A percentile compares a stretch with the other conserved stretches of the same genome.
Conservation (phyloP, 2,329 filamentous ascomycete species). For the Pyricularia grisea region DNA sequence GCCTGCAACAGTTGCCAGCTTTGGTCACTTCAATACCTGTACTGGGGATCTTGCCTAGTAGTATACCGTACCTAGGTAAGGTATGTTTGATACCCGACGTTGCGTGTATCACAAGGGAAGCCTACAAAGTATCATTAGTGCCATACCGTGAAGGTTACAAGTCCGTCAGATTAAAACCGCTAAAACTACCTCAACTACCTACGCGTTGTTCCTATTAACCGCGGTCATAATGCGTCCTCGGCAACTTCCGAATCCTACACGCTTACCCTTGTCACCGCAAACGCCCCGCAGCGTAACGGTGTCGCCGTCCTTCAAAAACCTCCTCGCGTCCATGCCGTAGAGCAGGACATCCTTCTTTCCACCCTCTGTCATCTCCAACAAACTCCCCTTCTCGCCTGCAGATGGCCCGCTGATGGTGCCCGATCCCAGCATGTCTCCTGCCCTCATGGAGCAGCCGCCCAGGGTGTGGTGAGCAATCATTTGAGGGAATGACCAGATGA, state of each 20-base stretch:
- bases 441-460: slow-evolving; percentile 54
- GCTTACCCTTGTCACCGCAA: slow-evolving; percentile 22
- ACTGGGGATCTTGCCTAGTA: too few species aligned
- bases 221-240: slow-evolving; percentile 20
- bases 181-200: neutral
- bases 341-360: slow-evolving; percentile 33
- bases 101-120: too few species aligned
- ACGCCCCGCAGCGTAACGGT: slow-evolving; percentile 28
- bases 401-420: slow-evolving; percentile 57
- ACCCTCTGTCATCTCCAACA: slow-evolving; percentile 35
- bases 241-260: slow-evolving; percentile 36
- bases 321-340: slow-evolving; percentile 27
- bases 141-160: neutral
- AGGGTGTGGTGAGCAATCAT: slow-evolving; percentile 78
- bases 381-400: slow-evolving; percentile 26
- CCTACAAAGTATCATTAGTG: too few species aligned
- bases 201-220: neutral
- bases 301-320: slow-evolving; percentile 37
- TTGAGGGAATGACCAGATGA: slow-evolving; percentile 75
- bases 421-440: slow-evolving; percentile 55
- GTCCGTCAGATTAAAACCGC: neutral
- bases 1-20: too few species aligned
- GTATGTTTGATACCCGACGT: too few species aligned
- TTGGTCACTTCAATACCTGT: too few species aligned
- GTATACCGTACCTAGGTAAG: too few species aligned